Percentiles rank a stretch among this genome's conserved stretches.
These are phyloP conservation scores for Cicer bijugum DNA, from an alignment of 306 rosid species.

Conservation along the genomic window DNA sequence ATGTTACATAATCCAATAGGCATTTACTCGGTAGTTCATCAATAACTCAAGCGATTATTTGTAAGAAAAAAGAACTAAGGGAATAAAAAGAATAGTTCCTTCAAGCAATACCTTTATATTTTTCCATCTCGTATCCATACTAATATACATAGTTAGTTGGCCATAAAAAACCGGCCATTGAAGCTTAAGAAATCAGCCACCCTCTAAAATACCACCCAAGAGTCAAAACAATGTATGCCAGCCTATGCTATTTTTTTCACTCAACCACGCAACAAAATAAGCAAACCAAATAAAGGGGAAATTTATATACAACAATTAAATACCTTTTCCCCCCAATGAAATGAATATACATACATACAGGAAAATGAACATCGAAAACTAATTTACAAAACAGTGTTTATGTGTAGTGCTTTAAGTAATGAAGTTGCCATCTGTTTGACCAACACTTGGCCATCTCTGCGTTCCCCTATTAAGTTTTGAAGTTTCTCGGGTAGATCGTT, in stretches of 20 bases:
- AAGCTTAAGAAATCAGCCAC: conserved; percentile 39
- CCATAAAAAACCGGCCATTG: conserved; percentile 20
- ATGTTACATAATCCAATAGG: neutral
- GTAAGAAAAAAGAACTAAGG: neutral
- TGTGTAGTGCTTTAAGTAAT: conserved; percentile 92
- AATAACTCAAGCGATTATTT: neutral
- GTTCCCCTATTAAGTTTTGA: conserved; percentile 88
- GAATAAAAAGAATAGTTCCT: neutral
- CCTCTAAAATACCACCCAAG: conserved; percentile 7
- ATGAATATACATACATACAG: conserved; percentile 32
- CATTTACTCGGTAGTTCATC: neutral
- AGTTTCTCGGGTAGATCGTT: conserved; percentile 95
- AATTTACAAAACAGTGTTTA: conserved; percentile 89
- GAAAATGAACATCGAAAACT: conserved; percentile 36
- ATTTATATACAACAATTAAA: conserved; percentile 46
- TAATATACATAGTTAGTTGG: conserved; percentile 7
- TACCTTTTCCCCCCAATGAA: conserved; percentile 33
- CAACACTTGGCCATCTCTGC: conserved; percentile 97
- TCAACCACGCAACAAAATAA: conserved; percentile 30
- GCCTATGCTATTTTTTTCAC: conserved; percentile 36
- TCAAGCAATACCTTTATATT: neutral
- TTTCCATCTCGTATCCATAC: neutral
- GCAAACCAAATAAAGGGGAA: conserved; percentile 42
- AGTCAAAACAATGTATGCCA: conserved; percentile 11
- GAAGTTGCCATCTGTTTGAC: conserved; percentile 99